Conservation (phyloP, 2,329 filamentous ascomycete genomes). For the Trichoderma atrobrunneum region DNA sequence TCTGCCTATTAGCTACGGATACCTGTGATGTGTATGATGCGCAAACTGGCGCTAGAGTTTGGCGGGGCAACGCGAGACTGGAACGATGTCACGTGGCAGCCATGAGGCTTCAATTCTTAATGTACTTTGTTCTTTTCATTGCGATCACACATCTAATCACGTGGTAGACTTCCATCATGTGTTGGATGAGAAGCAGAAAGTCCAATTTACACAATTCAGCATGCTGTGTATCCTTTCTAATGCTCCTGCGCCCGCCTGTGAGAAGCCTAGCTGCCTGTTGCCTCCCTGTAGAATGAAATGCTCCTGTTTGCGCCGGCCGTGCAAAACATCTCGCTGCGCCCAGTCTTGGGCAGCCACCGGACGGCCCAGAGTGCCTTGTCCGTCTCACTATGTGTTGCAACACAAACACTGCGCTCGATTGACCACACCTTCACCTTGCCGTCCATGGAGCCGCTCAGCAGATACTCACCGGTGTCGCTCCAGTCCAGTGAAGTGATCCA, state of each 20-base stretch:
- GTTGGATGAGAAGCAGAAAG: not conserved
- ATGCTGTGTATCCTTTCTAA: not conserved
- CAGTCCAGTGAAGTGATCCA: slow-evolving; percentile 93
- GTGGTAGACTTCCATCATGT: not conserved
- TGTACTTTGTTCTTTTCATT: not conserved
- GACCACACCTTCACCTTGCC: slow-evolving; percentile 97
- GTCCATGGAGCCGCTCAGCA: slow-evolving; percentile 84
- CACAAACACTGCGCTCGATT: slow-evolving; percentile 76
- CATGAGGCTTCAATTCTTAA: not conserved
- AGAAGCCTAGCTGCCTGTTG: slow-evolving; percentile 59
- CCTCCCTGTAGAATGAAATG: slow-evolving; percentile 81
- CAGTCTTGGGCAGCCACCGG: slow-evolving; percentile 74
- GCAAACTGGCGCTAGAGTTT: slow-evolving; percentile 31
- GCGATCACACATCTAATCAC: slow-evolving; percentile 12
- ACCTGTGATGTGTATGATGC: not conserved
- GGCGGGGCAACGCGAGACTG: slow-evolving; percentile 55
- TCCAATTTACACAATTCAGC: not conserved
- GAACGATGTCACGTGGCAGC: slow-evolving; percentile 48
- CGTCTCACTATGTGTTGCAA: slow-evolving; percentile 90
- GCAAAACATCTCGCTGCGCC: slow-evolving; percentile 69
- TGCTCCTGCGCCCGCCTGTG: not conserved
- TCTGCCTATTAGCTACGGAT: not conserved
- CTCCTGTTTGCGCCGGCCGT: slow-evolving; percentile 74
- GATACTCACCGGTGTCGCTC: slow-evolving; percentile 88
- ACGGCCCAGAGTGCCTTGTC: slow-evolving; percentile 82